These are phyloP conservation scores for Taiozyma onychis DNA, from an alignment of 1,139 yeast species.

Conservation along the genomic window DNA sequence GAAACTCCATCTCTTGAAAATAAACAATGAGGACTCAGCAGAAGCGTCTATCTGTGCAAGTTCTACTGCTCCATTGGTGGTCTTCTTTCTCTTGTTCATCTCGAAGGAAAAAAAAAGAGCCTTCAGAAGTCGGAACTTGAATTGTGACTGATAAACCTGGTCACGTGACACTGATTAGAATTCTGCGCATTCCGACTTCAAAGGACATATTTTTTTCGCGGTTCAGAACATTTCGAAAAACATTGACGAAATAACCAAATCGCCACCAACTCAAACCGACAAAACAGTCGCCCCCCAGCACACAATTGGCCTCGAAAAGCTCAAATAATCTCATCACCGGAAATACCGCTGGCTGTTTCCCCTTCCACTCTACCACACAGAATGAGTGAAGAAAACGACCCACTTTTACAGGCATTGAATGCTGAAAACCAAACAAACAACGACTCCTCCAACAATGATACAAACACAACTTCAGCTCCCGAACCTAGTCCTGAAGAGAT, in stretches of 20 bases:
- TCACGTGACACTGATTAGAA: too few relatives aligned
- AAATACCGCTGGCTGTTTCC: not conserved
- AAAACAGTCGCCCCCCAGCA: not conserved
- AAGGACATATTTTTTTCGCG: not conserved
- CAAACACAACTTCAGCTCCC: slow-evolving; percentile 13
- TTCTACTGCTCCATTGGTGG: not conserved
- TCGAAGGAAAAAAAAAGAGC: not conserved
- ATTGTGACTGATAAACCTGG: too few relatives aligned
- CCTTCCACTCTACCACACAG: not conserved
- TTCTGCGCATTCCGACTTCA: too few relatives aligned
- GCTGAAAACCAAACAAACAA: slow-evolving; percentile 20
- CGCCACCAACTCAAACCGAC: not conserved
- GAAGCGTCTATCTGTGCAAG: not conserved
- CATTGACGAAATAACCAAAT: not conserved
- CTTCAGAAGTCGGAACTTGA: not conserved
- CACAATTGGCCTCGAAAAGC: not conserved
- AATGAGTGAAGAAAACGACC: slow-evolving; percentile 69
- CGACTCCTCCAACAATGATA: slow-evolving; percentile 2
- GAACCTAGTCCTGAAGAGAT: slow-evolving; percentile 46
- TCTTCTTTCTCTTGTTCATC: too few relatives aligned
- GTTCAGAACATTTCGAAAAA: not conserved
- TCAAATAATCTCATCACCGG: not conserved
- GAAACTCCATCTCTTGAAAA: slow-evolving; percentile 69
- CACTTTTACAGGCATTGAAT: slow-evolving; percentile 65
- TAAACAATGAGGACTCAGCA: not conserved